These are phyloP conservation scores for Cladochytrium replicatum DNA, from an alignment of 192 early-diverging fungal genomes.

Conservation along the genomic window DNA sequence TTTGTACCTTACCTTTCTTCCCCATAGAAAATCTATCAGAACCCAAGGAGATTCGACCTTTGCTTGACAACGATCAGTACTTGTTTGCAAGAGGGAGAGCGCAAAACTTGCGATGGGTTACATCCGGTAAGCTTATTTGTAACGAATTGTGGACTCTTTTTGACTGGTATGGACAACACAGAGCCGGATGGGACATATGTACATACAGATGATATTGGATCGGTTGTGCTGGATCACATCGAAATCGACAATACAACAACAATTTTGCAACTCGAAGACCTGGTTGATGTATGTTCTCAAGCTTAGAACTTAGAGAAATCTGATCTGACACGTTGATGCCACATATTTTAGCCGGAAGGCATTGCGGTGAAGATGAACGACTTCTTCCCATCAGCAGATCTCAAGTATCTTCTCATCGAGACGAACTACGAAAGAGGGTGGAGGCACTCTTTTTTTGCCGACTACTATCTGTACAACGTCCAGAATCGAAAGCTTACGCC, in stretches of 20 bases:
- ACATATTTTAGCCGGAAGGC: slow-evolving; percentile 7
- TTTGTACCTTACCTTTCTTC: too few relatives aligned
- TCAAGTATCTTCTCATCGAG: slow-evolving; percentile 65
- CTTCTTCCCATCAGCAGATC: slow-evolving; percentile 66
- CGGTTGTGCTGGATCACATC: slow-evolving; percentile 16
- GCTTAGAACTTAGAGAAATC: neutral
- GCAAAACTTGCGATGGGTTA: too few relatives aligned
- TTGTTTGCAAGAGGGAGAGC: too few relatives aligned
- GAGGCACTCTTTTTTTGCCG: slow-evolving; percentile 75
- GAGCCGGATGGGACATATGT: slow-evolving; percentile 10
- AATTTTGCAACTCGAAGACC: slow-evolving; percentile 6
- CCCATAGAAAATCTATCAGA: too few relatives aligned
- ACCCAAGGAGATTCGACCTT: too few relatives aligned
- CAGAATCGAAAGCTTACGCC: slow-evolving; percentile 45
- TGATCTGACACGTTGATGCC: neutral
- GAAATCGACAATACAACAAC: slow-evolving; percentile 18
- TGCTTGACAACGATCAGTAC: too few relatives aligned
- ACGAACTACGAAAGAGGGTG: slow-evolving; percentile 60
- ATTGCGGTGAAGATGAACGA: slow-evolving; percentile 6
- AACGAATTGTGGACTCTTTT: too few relatives aligned
- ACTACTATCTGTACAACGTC: slow-evolving; percentile 69
- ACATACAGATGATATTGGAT: neutral
- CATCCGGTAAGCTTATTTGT: too few relatives aligned
- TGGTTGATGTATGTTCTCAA: slow-evolving; percentile 7
- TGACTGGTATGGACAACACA: too few relatives aligned